Evolutionary conservation across 139 green algal species (phyloP), one percentile per base, ranked within the genome.

Genomic region (Asterochloris erici): DNA sequence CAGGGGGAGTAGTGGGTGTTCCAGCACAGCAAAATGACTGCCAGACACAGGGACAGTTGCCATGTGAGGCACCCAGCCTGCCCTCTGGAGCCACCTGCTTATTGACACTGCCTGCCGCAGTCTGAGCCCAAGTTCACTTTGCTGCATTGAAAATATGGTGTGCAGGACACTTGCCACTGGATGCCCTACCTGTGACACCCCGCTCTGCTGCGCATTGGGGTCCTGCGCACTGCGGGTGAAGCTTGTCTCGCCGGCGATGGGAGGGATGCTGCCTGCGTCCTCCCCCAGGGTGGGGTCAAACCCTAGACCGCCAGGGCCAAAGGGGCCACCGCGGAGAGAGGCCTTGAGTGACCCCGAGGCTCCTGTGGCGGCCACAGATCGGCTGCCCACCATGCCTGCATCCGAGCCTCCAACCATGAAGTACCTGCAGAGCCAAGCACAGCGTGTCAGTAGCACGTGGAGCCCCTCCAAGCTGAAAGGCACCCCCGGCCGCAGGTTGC

Each of bases 371-470:
- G 26, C 27, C 9, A 27, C 74, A 27, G 28, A 68, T 21, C 70
- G 79, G 47, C 82, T 73, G 60, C 79, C 85, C n/a, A 74, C 77
- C 61, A 74, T 79, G 64, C 77, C 79, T 21, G 79, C 74, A 64
- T 90, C 88, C 12, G 74, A 78, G n/a, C 89, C 91, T 14, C 92
- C 93, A 14, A 88, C 75, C 87, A 96, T 92, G 84, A 89, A 94
- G 75, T 90, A 88, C 77, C 90, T 93, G 85, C 23, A 54, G 29
- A 61, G n/a, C 16, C 2, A 29, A 54, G 38, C 38, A 54, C 38
- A 54, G 38, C 38, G 6, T 54, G 38, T 54, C 38, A 54, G 38
- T 54, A 6, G 38, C 38, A 54, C n/a, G n/a, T n/a, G n/a, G n/a
- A n/a, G 38, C 38, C 38, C 38, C 38, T 54, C 38, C 38, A 54